Base-by-base conservation (phyloP, 257 asterid genomes). In the Salvia splendens region DNA sequence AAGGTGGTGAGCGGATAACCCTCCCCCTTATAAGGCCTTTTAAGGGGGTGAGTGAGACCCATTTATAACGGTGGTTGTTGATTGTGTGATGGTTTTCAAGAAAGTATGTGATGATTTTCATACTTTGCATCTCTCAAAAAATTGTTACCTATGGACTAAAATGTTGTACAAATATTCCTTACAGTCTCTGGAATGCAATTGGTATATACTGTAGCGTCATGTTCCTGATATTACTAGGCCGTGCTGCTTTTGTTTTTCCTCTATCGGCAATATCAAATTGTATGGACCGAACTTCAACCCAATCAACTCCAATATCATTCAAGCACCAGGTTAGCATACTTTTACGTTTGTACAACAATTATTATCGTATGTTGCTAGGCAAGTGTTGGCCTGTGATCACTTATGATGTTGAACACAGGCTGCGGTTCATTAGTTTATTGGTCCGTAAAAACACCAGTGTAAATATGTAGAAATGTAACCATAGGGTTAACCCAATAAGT, bases 181-280 rank as follows among this genome's bases (percentile, higher is more conserved):
- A 3, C 84, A 93, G 98, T 45, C 45, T 57, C 67, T 60, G 85
- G 83, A 75, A 78, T 58, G 71, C 90, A 12, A 60, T 88, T 53
- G 86, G 85, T 14, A 65, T 86, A 59, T 90, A 83, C 74, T 42
- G 85, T 49, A 81, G 78, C 8, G 80, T 83, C 69, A 74, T 88
- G 84, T 48, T 86, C 57, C 79, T 93, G 67, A 77, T 86, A 68
- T 40, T 91, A 70, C 80, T 88, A 36, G 97, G 96, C 6, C 98
- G 98, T 74, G 97, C 92, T 67, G 97, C 96, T 63, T 93, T 93
- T 68, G 95, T 93, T 77, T 93, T 86, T 79, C 94, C 96, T 20
- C 88, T 93, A 45, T 88, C 96, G 41, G 89, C 79, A 32, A 67
- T 93, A 43, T 82, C 98, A 41, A 93, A 90, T 68, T 82, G 76